Evolutionary conservation across 805 yeast genomes (phyloP).

Genomic region (Schizosaccharomyces octosporus): DNA sequence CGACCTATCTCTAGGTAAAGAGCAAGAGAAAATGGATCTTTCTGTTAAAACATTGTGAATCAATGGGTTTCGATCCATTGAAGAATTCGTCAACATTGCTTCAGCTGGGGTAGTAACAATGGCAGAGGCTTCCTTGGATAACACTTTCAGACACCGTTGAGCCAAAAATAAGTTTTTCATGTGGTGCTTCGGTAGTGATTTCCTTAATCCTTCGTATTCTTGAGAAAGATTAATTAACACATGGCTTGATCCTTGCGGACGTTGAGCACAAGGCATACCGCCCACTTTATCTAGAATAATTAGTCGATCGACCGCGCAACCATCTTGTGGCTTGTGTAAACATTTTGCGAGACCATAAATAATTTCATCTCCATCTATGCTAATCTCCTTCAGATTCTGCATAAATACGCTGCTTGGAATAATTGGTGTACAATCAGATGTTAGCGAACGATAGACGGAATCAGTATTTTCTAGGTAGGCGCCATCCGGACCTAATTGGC

Average conservation of each 20-base stretch:
- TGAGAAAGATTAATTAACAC: slow-evolving; percentile 67
- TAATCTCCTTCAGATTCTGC: neutral
- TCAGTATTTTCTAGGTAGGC: neutral
- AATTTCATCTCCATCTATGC: slow-evolving; percentile 19
- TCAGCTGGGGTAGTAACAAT: slow-evolving; percentile 63
- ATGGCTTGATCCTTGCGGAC: slow-evolving; percentile 53
- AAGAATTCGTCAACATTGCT: slow-evolving; percentile 23
- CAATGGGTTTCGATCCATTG: slow-evolving; percentile 38
- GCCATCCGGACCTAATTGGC: neutral
- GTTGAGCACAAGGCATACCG: slow-evolving; percentile 63
- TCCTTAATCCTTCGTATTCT: slow-evolving; percentile 41
- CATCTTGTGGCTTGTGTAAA: slow-evolving; percentile 12
- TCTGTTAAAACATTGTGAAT: slow-evolving; percentile 79
- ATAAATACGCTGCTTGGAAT: neutral
- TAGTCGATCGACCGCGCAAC: slow-evolving; percentile 39
- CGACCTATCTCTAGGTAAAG: slow-evolving; percentile 43
- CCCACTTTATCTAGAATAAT: slow-evolving; percentile 61
- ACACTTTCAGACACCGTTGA: slow-evolving; percentile 15
- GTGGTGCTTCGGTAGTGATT: slow-evolving; percentile 34
- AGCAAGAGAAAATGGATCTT: slow-evolving; percentile 70
- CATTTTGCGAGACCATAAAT: slow-evolving; percentile 18
- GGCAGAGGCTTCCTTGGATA: slow-evolving; percentile 46
- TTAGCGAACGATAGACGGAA: neutral
- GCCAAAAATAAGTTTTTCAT: slow-evolving; percentile 38
- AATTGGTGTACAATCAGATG: neutral